Evolutionary conservation across 768 basidiomycete genomes (phyloP), one percentile per base, ranked within the genome.

Genomic region (Mycena sanguinolenta): DNA sequence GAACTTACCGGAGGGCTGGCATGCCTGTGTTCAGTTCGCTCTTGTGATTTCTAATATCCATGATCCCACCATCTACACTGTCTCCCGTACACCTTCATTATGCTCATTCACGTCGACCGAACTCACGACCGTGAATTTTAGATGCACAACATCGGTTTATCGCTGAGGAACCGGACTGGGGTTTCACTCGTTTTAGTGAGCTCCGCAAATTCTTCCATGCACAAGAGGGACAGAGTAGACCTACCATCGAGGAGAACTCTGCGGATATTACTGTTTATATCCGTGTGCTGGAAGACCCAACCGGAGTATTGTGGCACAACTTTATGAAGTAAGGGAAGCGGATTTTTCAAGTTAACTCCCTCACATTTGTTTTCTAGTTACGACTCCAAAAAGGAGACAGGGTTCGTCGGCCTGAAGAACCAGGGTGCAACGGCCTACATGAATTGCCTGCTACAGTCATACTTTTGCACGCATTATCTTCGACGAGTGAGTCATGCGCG

Each of bases 351-450:
- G 50, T n/a, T n/a, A n/a, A 58, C 23, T 25, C 54, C 28, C 72
- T 52, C 59, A 49, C 70, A 58, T 60, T 68, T 61, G n/a, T 74
- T 76, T 79, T 42, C 55, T 4, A 99, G 98, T 82, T 99, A 99
- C 79, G 98, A 99, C 79, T 99, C 98, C 49, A 99, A 99, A 90
- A 98, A 98, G 84, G 97, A 98, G 84, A 99, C 98, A 0, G 98
- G 97, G n/a, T 96, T 87, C 77, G 98, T 99, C 66, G 98, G 98
- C 12, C 81, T 99, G 76, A 99, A 99, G 85, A 99, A 99, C 78
- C 98, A 99, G 80, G 98, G 98, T 50, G 98, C 98, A 49, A 99
- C 98, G 55, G 99, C 98, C 84, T 99, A 99, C 82, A 99, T 99
- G 98, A 99, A 99, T 82, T 99, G 97, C 16, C 86, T 99, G 30